These are phyloP conservation scores for Penicillium cosmopolitanum DNA, from an alignment of 495 filamentous ascomycete species.

Conservation along the genomic window DNA sequence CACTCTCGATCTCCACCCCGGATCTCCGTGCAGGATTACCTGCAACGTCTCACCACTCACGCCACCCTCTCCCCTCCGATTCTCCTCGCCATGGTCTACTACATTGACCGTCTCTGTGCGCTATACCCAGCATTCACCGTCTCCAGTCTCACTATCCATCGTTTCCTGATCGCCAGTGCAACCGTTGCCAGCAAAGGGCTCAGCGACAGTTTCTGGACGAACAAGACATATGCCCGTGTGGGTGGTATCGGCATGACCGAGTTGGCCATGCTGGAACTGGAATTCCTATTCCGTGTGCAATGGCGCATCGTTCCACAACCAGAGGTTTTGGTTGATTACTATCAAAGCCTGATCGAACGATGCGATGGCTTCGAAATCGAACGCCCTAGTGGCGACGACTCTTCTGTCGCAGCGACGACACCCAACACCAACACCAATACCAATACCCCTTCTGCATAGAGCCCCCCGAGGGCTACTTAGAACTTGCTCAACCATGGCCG, in stretches of 20 bases:
- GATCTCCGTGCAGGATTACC: constrained; percentile 91
- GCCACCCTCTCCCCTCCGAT: constrained; percentile 92
- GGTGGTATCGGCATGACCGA: constrained; percentile 89
- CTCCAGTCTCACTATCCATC: constrained; percentile 91
- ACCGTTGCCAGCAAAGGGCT: constrained; percentile 96
- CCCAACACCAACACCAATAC: constrained; percentile 15
- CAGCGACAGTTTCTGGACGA: constrained; percentile 97
- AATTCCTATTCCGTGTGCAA: constrained; percentile 87
- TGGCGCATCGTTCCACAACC: constrained; percentile 97
- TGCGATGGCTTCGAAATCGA: constrained; percentile 63
- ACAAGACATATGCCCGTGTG: constrained; percentile 90
- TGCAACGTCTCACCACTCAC: constrained; percentile 89
- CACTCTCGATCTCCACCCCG: constrained; percentile 94
- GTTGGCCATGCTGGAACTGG: constrained; percentile 89
- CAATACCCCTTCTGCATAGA: constrained; percentile 18
- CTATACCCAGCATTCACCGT: constrained; percentile 93
- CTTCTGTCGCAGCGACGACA: constrained; percentile 10
- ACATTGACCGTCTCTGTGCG: constrained; percentile 94
- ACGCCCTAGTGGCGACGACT: constrained; percentile 22
- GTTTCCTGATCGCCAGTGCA: constrained; percentile 92
- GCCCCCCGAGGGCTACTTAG: not conserved
- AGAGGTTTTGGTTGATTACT: constrained; percentile 91
- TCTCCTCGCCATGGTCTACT: constrained; percentile 99
- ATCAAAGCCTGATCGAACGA: constrained; percentile 78
- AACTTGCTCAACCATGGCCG: constrained; percentile 1